Percentiles rank a stretch among this genome's conserved stretches.
phyloP scores from a whole-genome alignment of 2,329 filamentous ascomycete genomes.

The Fusarium nisikadoi region DNA sequence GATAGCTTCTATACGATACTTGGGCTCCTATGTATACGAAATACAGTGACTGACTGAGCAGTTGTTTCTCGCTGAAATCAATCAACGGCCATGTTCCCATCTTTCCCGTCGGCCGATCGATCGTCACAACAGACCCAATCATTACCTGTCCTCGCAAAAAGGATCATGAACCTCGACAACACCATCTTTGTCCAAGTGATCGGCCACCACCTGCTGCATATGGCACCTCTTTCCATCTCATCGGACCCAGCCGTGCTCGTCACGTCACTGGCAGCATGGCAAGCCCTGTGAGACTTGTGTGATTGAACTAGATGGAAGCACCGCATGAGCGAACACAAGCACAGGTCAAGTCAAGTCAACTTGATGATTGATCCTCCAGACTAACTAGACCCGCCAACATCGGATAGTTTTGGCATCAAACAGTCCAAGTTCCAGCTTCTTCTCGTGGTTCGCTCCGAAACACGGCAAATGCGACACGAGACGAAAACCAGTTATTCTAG shows the following conservation, averaged over 20 bases:
- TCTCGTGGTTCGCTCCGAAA: background rate
- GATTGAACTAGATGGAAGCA: background rate
- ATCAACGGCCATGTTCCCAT: background rate
- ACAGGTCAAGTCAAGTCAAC: background rate
- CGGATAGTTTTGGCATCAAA: slow-evolving; percentile 4
- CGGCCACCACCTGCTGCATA: slow-evolving; percentile 25
- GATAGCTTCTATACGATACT: background rate
- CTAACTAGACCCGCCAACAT: background rate
- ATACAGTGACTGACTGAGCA: background rate
- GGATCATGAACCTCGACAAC: slow-evolving; percentile 13
- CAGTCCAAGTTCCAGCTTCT: background rate
- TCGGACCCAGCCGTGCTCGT: background rate
- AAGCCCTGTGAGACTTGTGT: slow-evolving; percentile 1
- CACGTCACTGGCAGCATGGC: slow-evolving; percentile 9
- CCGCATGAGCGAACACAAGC: background rate
- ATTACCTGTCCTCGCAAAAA: background rate
- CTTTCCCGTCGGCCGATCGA: slow-evolving; percentile 26
- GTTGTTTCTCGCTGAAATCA: background rate
- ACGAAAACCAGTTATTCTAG: background rate
- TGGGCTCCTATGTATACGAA: background rate
- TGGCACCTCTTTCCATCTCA: slow-evolving; percentile 3
- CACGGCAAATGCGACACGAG: background rate
- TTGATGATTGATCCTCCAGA: background rate
- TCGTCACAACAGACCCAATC: background rate
- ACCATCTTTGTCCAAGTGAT: slow-evolving; percentile 23